phyloP scores from a whole-genome alignment of 202 grass and related monocot species.

The Bolboschoenoplectus hybrid region DNA sequence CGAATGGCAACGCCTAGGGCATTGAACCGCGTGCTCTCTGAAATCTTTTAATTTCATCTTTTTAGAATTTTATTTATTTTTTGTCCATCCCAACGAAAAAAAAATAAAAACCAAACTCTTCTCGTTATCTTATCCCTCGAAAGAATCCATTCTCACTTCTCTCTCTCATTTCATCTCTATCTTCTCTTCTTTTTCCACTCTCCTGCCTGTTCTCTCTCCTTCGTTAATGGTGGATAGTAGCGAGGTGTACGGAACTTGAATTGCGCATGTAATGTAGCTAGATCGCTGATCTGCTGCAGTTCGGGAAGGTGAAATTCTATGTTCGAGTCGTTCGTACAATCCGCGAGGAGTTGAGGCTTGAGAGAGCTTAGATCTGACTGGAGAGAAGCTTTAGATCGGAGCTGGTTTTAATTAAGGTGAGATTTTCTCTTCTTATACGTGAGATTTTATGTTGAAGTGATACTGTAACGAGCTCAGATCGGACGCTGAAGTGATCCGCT shows the following conservation, averaged over 20 bases:
- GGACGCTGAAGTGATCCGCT: constrained; percentile 15
- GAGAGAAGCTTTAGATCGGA: constrained; percentile 33
- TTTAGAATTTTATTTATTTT: constrained; percentile 11
- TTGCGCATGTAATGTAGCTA: constrained; percentile 28
- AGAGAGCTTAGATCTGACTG: constrained; percentile 33
- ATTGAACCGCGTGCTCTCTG: constrained; percentile 30
- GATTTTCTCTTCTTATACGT: constrained; percentile 16
- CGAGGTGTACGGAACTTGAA: neutral
- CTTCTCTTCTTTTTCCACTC: neutral
- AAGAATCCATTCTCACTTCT: constrained; percentile 4
- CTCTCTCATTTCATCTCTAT: neutral
- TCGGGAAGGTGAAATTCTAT: constrained; percentile 27
- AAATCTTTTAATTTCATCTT: constrained; percentile 7
- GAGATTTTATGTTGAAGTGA: constrained; percentile 29
- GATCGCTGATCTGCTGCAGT: constrained; percentile 15
- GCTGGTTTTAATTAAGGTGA: constrained; percentile 33
- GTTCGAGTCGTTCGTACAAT: neutral
- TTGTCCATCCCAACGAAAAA: neutral
- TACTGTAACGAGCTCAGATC: constrained; percentile 17
- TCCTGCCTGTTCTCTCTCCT: neutral
- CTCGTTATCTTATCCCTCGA: constrained; percentile 7
- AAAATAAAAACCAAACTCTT: constrained; percentile 13
- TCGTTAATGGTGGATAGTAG: neutral
- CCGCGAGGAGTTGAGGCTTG: neutral
- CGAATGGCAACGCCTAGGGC: constrained; percentile 45